phyloP scores from a whole-genome alignment of 148 eudicot genomes.

The Rhododendron simsii region DNA sequence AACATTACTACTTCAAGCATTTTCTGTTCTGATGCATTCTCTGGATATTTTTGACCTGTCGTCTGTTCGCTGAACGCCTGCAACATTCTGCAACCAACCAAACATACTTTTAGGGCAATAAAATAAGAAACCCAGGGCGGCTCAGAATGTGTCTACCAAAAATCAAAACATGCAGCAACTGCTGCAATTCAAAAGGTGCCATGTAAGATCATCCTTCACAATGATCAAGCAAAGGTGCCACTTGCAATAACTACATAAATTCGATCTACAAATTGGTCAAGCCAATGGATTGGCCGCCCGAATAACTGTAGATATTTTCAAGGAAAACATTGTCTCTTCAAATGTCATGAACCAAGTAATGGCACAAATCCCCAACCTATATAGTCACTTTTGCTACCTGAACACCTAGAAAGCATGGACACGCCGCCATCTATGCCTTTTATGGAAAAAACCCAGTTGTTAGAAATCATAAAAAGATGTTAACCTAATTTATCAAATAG shows the following conservation, averaged over 20 bases:
- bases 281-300: neutral
- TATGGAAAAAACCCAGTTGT: neutral
- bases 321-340: neutral
- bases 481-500: neutral
- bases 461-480: neutral
- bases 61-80: conserved; percentile 87
- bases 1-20: conserved; percentile 90
- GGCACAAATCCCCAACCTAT: neutral
- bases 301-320: neutral
- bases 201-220: neutral
- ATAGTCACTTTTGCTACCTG: neutral
- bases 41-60: conserved; percentile 57
- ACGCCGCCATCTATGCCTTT: neutral
- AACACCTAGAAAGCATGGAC: neutral
- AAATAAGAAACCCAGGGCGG: neutral
- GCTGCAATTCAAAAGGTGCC: neutral
- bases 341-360: neutral
- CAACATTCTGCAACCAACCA: conserved; percentile 70
- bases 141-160: neutral
- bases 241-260: neutral
- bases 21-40: conserved; percentile 80
- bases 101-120: neutral
- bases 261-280: neutral
- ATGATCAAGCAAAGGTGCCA: neutral
- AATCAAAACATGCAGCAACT: neutral